A percentile compares a stretch with the other conserved stretches of the same genome.
These are phyloP conservation scores for Triangularia setosa DNA, from an alignment of 2,329 filamentous ascomycete species.

Conservation along the genomic window DNA sequence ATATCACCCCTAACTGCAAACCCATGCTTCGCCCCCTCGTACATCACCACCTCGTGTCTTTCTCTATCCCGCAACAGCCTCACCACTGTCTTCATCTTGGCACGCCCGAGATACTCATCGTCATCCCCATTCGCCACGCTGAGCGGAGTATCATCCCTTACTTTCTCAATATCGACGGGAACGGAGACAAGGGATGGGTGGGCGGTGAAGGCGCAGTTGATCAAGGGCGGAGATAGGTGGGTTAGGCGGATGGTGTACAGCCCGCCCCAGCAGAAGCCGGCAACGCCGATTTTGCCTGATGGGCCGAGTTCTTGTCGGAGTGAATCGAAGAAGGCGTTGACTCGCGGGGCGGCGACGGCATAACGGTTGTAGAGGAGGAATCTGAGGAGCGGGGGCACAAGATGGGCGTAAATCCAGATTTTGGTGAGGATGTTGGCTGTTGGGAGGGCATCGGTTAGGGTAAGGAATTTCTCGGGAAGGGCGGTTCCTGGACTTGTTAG, in stretches of 20 bases:
- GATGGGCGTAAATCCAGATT: not conserved
- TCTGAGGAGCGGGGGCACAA: conserved; percentile 2
- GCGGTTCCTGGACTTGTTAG: not conserved
- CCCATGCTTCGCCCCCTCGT: conserved; percentile 38
- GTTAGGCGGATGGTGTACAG: conserved; percentile 40
- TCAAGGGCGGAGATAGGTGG: conserved; percentile 30
- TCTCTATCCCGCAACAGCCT: conserved; percentile 28
- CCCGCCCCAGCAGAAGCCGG: conserved; percentile 54
- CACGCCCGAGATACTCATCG: conserved; percentile 33
- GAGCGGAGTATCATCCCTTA: conserved; percentile 32
- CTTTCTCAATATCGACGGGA: conserved; percentile 38
- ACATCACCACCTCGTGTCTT: conserved; percentile 31
- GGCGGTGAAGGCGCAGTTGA: conserved; percentile 42
- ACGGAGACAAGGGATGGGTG: conserved; percentile 41
- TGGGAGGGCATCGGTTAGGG: not conserved
- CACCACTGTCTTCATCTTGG: conserved; percentile 26
- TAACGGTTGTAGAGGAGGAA: conserved; percentile 13
- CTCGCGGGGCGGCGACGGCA: conserved; percentile 26
- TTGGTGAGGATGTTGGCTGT: not conserved
- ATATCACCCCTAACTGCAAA: conserved; percentile 37
- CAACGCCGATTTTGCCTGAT: conserved; percentile 40
- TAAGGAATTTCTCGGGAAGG: conserved; percentile 10
- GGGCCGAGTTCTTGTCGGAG: conserved; percentile 22
- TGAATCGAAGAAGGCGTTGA: conserved; percentile 36
- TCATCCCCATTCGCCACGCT: conserved; percentile 37